phyloP scores from a whole-genome alignment of 2,329 filamentous ascomycete species.

The Pseudocercospora crystallina region DNA sequence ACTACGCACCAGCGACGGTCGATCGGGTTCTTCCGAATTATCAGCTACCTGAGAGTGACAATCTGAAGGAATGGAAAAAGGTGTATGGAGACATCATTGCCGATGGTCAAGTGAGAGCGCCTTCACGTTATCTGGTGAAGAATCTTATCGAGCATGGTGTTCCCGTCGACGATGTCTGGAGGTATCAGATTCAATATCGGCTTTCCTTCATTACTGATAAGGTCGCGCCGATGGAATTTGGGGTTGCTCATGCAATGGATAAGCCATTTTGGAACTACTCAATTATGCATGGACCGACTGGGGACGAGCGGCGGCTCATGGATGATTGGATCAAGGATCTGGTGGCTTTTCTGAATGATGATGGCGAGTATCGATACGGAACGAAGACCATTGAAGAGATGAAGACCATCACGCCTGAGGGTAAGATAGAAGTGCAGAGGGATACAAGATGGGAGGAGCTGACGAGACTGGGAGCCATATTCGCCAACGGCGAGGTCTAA shows the following conservation, averaged over 20 bases:
- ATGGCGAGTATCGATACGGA: not conserved
- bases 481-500: not conserved
- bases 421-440: not conserved
- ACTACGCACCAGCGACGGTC: conserved; percentile 7
- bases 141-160: conserved; percentile 3
- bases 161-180: not conserved
- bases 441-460: conserved; percentile 5
- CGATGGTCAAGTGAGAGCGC: conserved; percentile 8
- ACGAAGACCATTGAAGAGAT: conserved; percentile 1
- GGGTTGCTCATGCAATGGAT: conserved; percentile 13
- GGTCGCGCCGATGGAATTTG: conserved; percentile 4
- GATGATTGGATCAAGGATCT: conserved; percentile 9
- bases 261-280: conserved; percentile 10
- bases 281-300: conserved; percentile 4
- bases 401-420: conserved; percentile 1
- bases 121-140: conserved; percentile 3
- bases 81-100: conserved; percentile 4
- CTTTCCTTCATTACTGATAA: conserved; percentile 4
- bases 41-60: not conserved
- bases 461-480: conserved; percentile 1
- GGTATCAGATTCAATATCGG: conserved; percentile 7
- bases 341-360: conserved; percentile 5
- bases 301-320: not conserved
- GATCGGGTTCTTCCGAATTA: conserved; percentile 2
- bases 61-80: not conserved